A percentile compares a stretch with the other conserved stretches of the same genome.
phyloP scores from a whole-genome alignment of 129 eudicot species.

The Glebionis coronaria region DNA sequence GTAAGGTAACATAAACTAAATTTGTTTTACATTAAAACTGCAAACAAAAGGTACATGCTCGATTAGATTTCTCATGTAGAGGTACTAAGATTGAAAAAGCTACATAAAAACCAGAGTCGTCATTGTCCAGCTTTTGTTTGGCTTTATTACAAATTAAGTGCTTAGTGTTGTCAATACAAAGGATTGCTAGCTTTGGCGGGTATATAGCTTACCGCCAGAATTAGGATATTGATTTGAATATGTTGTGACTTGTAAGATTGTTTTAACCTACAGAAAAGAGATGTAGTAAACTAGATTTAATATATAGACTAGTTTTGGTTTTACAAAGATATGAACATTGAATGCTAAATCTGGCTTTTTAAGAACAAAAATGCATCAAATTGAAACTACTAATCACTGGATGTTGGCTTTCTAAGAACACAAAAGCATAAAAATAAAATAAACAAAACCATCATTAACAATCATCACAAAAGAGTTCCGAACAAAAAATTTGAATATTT shows the following conservation, averaged over 20 bases:
- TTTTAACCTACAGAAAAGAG: constrained; percentile 6
- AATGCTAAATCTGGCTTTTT: too few species aligned
- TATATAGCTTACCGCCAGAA: constrained; percentile 68
- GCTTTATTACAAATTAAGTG: background rate
- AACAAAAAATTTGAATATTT: too few species aligned
- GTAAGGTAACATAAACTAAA: background rate
- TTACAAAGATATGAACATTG: background rate
- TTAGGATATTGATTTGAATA: background rate
- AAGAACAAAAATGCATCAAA: background rate
- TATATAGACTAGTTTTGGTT: background rate
- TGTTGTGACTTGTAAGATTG: constrained; percentile 21
- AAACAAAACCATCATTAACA: too few species aligned
- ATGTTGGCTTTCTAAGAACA: background rate
- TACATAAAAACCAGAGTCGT: too few species aligned
- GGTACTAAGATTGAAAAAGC: too few species aligned
- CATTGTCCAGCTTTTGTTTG: too few species aligned
- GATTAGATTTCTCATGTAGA: too few species aligned
- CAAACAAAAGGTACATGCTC: too few species aligned
- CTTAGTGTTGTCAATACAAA: background rate
- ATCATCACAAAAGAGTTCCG: too few species aligned
- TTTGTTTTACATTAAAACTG: background rate
- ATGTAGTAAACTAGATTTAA: constrained; percentile 19
- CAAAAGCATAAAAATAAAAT: background rate
- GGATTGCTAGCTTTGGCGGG: constrained; percentile 59
- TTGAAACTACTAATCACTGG: background rate